Evolutionary conservation across 805 yeast species (phyloP), one percentile per base, ranked within the genome.

Genomic region (Candida anglica): DNA sequence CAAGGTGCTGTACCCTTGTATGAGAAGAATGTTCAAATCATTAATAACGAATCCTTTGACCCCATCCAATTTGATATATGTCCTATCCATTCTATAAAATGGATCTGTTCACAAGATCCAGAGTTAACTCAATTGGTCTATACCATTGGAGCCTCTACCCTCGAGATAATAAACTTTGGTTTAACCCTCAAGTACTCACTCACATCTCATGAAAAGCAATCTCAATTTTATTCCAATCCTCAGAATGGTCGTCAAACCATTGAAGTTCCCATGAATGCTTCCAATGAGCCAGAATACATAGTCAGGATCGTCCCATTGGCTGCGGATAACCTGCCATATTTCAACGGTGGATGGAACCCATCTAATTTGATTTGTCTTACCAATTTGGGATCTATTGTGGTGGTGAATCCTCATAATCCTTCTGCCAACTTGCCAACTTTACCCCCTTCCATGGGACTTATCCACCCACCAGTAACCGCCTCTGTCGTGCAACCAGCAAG

Each of bases 141-240:
- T 4, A 71, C 78, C 16, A 91, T 93, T 8, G 87, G 86, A 13
- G 80, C 76, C 46, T 51, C 73, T 0, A 40, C 61, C 6, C 30
- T 66, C 2, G 69, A 71, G 27, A 62, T 80, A 33, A 63, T 89
- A 40, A 85, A 86, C 42, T 81, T 87, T 46, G 96, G 96, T 3
- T 67, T 69, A 27, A 84, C 95, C 10, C 83, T 95, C 16, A 74
- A 77, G 32, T 85, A 86, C 45, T 72, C 88, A 2, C 59, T 91
- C 37, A 84, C 96, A 0, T 82, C 96, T 0, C 86, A 87, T 57
- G 83, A 81, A 6, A 78, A 79, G 33, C 93, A 88, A 84, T 83
- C 84, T 13, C 73, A 73, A 33, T 87, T 78, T 50, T 93, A 87
- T 56, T 76, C 15, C 71, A 83, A 31, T 48, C 91, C 44, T 71